phyloP scores from a whole-genome alignment of 2,329 filamentous ascomycete genomes.

The Penicillium decumbens region DNA sequence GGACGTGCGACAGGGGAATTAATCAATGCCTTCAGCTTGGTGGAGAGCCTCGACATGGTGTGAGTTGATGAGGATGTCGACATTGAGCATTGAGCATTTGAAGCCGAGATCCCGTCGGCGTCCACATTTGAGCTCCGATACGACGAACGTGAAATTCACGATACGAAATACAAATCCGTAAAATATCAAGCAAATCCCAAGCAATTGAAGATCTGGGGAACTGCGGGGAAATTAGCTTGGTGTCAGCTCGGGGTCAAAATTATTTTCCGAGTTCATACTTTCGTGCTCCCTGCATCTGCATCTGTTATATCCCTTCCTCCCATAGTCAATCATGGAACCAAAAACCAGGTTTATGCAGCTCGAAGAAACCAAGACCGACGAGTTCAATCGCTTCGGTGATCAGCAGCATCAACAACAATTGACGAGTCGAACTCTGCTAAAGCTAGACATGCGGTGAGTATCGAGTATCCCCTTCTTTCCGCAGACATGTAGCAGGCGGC shows the following conservation, averaged over 20 bases:
- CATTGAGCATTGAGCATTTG: neutral
- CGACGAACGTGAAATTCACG: neutral
- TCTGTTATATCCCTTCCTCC: neutral
- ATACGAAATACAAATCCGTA: neutral
- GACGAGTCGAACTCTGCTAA: conserved; percentile 48
- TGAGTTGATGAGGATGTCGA: neutral
- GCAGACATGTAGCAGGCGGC: neutral
- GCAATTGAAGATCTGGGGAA: conserved; percentile 2
- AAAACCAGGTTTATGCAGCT: conserved; percentile 20
- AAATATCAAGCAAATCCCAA: neutral
- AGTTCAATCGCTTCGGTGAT: conserved; percentile 14
- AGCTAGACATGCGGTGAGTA: conserved; percentile 29
- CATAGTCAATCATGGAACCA: conserved; percentile 16
- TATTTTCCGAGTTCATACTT: conserved; percentile 3
- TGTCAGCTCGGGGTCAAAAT: conserved; percentile 6
- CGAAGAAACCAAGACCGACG: conserved; percentile 19
- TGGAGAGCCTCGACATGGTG: conserved; percentile 68
- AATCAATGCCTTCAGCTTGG: conserved; percentile 67
- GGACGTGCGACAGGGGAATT: conserved; percentile 64
- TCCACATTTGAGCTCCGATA: conserved; percentile 9
- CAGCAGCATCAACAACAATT: conserved; percentile 26
- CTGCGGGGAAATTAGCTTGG: conserved; percentile 4
- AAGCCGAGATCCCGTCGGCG: conserved; percentile 6
- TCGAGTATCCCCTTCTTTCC: too few relatives aligned
- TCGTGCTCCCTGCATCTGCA: neutral